Evolutionary conservation across 768 basidiomycete species (phyloP).

Genomic region (Podaxis sp.): DNA sequence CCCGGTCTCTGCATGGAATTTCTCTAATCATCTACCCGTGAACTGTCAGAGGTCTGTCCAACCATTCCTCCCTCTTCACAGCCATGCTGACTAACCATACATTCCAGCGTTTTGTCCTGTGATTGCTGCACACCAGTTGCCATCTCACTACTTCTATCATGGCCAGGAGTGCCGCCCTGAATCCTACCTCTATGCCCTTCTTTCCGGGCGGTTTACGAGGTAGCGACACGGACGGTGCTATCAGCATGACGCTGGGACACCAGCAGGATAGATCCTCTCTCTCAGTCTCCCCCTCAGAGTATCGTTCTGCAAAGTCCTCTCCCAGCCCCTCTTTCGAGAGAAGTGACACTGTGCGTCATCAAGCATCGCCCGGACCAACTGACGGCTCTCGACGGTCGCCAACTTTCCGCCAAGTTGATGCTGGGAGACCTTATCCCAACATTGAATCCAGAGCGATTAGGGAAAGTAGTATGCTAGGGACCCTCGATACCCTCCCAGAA

Average conservation of each 20-base stretch:
- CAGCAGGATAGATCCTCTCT: constrained; percentile 50
- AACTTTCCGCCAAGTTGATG: constrained; percentile 44
- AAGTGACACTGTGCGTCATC: constrained; percentile 32
- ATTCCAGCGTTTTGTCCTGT: constrained; percentile 30
- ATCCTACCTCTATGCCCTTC: constrained; percentile 83
- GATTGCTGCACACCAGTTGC: constrained; percentile 39
- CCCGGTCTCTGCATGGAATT: constrained; percentile 41
- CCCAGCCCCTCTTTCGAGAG: constrained; percentile 58
- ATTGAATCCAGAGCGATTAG: constrained; percentile 37
- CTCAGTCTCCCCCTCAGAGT: constrained; percentile 57
- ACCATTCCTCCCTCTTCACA: background rate
- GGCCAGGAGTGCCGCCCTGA: constrained; percentile 76
- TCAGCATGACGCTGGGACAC: constrained; percentile 45
- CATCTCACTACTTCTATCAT: constrained; percentile 43
- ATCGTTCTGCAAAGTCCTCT: constrained; percentile 66
- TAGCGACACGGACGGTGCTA: constrained; percentile 53
- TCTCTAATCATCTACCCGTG: constrained; percentile 29
- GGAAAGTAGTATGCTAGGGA: constrained; percentile 51
- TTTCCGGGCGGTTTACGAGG: constrained; percentile 69
- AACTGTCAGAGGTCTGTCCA: constrained; percentile 9
- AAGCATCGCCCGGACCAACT: constrained; percentile 32
- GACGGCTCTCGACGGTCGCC: constrained; percentile 49
- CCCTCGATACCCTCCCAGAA: constrained; percentile 56
- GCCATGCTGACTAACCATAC: constrained; percentile 13
- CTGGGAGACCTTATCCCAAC: constrained; percentile 40